These are phyloP conservation scores for Lunularia cruciata DNA, from an alignment of 225 moss, liverwort and hornwort genomes.

Conservation along the genomic window DNA sequence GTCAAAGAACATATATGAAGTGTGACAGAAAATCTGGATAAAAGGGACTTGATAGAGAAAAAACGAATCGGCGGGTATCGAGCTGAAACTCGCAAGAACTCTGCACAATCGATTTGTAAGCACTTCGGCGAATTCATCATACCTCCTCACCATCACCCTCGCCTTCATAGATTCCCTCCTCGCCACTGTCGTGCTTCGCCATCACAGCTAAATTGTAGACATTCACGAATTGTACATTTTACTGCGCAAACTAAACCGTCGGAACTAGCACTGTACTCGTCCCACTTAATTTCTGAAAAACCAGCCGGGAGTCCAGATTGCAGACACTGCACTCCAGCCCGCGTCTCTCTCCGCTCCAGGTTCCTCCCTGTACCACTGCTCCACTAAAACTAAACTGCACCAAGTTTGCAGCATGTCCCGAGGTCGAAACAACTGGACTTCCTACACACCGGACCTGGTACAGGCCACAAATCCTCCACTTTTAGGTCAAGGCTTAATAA, in stretches of 20 bases:
- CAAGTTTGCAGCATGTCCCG: slow-evolving; percentile 17
- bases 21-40: no score
- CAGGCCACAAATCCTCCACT: background rate
- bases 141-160: slow-evolving; percentile 44
- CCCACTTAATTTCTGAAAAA: background rate
- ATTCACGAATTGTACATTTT: slow-evolving; percentile 25
- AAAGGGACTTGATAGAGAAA: no score
- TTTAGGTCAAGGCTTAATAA: slow-evolving; percentile 9
- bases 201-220: slow-evolving; percentile 18
- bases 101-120: background rate
- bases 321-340: background rate
- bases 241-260: background rate
- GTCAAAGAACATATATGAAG: no score
- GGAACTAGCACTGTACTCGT: background rate
- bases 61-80: background rate
- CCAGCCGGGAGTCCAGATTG: background rate
- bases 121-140: background rate
- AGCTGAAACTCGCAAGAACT: background rate
- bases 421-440: background rate
- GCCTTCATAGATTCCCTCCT: slow-evolving; percentile 44
- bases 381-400: slow-evolving; percentile 7
- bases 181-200: slow-evolving; percentile 48
- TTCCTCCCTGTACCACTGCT: slow-evolving; percentile 7
- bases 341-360: slow-evolving; percentile 1
- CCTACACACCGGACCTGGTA: background rate